Conservation (phyloP, 2,329 filamentous ascomycete species). For the Trichothecium sympodiale region DNA sequence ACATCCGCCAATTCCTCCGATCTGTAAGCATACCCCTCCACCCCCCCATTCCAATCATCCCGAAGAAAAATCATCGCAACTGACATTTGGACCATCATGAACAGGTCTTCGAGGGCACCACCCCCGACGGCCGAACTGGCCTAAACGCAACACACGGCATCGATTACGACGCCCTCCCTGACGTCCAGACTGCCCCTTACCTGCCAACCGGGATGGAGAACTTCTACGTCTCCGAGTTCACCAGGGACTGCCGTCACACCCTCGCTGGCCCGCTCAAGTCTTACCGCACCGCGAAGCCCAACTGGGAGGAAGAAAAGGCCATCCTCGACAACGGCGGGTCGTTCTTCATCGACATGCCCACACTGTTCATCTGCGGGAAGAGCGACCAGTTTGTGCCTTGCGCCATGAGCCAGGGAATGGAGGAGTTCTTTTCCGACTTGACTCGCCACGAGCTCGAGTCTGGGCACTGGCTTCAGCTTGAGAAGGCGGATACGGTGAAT, state of each 20-base stretch:
- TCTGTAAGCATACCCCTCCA: slow-evolving; percentile 23
- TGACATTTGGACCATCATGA: too few relatives aligned
- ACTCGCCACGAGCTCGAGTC: too few relatives aligned
- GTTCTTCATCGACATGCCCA: slow-evolving; percentile 39
- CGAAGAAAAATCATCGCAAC: too few relatives aligned
- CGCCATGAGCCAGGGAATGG: slow-evolving; percentile 57
- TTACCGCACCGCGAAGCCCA: slow-evolving; percentile 62
- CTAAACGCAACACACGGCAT: slow-evolving; percentile 50
- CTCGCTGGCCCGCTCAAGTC: slow-evolving; percentile 68
- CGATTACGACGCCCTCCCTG: slow-evolving; percentile 43
- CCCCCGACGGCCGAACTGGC: slow-evolving; percentile 36
- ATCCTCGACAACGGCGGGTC: slow-evolving; percentile 43
- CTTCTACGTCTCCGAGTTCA: slow-evolving; percentile 44
- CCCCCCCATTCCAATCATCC: too few relatives aligned
- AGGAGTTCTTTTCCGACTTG: slow-evolving; percentile 37
- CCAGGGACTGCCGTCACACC: slow-evolving; percentile 54
- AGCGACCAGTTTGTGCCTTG: slow-evolving; percentile 58
- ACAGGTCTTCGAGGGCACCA: slow-evolving; percentile 49
- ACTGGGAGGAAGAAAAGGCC: slow-evolving; percentile 58
- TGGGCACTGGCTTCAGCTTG: too few relatives aligned
- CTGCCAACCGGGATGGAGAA: slow-evolving; percentile 47
- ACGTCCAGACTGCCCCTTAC: slow-evolving; percentile 52
- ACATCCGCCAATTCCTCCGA: slow-evolving; percentile 54
- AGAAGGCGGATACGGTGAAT: slow-evolving; percentile 1
- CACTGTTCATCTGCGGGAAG: slow-evolving; percentile 59